Evolutionary conservation across 345 rosid genomes (phyloP).

Genomic region (Geranium rotundifolium): DNA sequence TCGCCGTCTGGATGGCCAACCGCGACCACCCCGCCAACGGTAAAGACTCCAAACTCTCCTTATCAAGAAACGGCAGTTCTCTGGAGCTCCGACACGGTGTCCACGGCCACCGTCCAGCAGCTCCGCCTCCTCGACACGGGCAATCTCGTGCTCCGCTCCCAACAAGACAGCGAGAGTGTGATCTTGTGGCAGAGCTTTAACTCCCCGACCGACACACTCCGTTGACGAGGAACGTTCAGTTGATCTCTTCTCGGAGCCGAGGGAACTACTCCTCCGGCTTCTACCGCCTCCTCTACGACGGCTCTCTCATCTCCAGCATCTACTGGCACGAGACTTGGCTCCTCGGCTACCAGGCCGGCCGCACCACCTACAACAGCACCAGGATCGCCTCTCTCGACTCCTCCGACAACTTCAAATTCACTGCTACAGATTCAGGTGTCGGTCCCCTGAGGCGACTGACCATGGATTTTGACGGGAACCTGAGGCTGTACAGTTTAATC

Average conservation of each 20-base stretch:
- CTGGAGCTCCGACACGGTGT: constrained; percentile 15
- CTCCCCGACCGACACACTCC: constrained; percentile 27
- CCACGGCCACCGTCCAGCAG: background rate
- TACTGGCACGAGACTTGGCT: constrained; percentile 24
- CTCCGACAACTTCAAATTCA: constrained; percentile 6
- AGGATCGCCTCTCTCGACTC: constrained; percentile 4
- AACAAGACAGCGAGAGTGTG: background rate
- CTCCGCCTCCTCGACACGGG: constrained; percentile 15
- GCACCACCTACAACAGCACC: constrained; percentile 18
- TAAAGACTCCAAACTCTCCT: constrained; percentile 19
- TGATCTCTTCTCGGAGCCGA: constrained; percentile 21
- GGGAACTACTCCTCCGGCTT: constrained; percentile 23
- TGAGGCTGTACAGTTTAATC: constrained; percentile 7
- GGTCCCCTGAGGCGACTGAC: constrained; percentile 4
- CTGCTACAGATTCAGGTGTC: constrained; percentile 1
- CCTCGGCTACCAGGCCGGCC: constrained; percentile 14
- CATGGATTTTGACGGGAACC: constrained; percentile 8
- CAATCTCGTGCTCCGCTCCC: constrained; percentile 15
- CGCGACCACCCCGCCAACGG: constrained; percentile 30
- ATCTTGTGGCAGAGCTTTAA: constrained; percentile 26
- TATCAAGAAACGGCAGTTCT: constrained; percentile 5
- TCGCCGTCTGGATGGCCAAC: constrained; percentile 40
- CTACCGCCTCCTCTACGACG: constrained; percentile 18
- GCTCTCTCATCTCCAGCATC: constrained; percentile 14
- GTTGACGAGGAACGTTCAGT: constrained; percentile 13